Evolutionary conservation across 2,329 filamentous ascomycete species (phyloP), one percentile per base, ranked within the genome.

Genomic region (Penicillium oxalicum): DNA sequence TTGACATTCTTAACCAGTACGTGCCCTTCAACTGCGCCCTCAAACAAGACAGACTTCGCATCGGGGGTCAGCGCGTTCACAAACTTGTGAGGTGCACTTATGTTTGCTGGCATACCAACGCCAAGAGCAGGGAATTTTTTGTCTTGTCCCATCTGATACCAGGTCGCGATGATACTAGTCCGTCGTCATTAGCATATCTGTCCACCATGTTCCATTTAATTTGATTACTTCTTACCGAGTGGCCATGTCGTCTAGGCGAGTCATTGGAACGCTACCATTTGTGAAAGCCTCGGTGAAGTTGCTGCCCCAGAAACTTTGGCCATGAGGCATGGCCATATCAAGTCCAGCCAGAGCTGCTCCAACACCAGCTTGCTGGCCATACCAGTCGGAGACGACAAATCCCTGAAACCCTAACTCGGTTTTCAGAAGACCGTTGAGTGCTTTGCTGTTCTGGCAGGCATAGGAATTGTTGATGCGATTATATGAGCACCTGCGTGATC

Each of bases 271-370:
- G 0, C 77, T 77, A 4, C 82, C 82, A 53, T 86, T 85, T 8
- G 71, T 72, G 25, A 87, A 77, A 0, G 82, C 78, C 9, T 74
- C 65, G 1, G 74, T 70, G 0, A 86, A 74, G 36, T 67, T 64
- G 27, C 51, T 27, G 4, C 48, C 54, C 59, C 59, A 61, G 44
- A 47, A 59, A 2, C 37, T 37, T 11, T 34, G 9, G 9, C 53
- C 28, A 45, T 87, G 86, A 1, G 86, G 86, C 88, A 91, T 91
- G 18, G 78, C 77, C 86, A 91, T 88, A 67, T 93, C 88, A 32
- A 91, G 74, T 40, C 87, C 88, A 24, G 87, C 87, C 32, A 81
- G 74, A 5, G 87, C 83, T 38, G 77, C 78, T 18, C 81, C 74
- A 8, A 80, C 83, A 56, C 86, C 87, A 4, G 80, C 73, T 59